Evolutionary conservation across 2,329 filamentous ascomycete species (phyloP).

Genomic region (Lasiodiplodia theobromae): DNA sequence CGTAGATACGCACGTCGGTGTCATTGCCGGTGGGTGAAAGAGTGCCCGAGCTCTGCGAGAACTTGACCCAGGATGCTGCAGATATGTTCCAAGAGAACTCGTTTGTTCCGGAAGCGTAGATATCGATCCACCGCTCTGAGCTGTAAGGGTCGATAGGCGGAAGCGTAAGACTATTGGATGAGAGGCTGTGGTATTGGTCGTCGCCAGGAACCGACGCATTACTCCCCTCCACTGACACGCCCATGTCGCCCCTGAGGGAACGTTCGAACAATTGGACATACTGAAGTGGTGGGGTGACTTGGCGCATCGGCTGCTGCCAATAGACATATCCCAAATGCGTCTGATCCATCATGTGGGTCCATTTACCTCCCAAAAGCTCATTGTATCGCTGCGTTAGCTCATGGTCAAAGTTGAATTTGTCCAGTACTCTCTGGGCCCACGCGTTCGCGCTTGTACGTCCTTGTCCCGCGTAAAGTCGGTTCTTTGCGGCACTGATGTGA

Average conservation of each 20-base stretch:
- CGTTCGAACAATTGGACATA: slow-evolving; percentile 66
- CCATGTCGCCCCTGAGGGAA: slow-evolving; percentile 68
- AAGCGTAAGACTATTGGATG: slow-evolving; percentile 44
- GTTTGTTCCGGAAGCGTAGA: slow-evolving; percentile 43
- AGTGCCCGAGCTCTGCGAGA: slow-evolving; percentile 43
- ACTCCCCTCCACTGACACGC: slow-evolving; percentile 68
- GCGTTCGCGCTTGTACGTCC: slow-evolving; percentile 48
- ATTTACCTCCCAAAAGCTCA: slow-evolving; percentile 46
- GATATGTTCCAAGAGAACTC: slow-evolving; percentile 46
- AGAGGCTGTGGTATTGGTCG: slow-evolving; percentile 65
- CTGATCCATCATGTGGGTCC: slow-evolving; percentile 50
- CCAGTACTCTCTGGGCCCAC: slow-evolving; percentile 46
- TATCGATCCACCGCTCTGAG: slow-evolving; percentile 45
- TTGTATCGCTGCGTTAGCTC: slow-evolving; percentile 46
- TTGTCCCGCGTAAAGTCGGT: slow-evolving; percentile 46
- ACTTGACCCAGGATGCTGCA: slow-evolving; percentile 46
- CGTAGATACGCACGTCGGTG: slow-evolving; percentile 45
- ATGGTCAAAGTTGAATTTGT: slow-evolving; percentile 47
- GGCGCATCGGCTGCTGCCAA: slow-evolving; percentile 75
- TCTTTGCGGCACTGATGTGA: slow-evolving; percentile 46
- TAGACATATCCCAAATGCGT: slow-evolving; percentile 51
- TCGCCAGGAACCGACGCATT: slow-evolving; percentile 74
- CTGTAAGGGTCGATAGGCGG: slow-evolving; percentile 42
- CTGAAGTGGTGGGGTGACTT: slow-evolving; percentile 67
- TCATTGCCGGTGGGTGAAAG: slow-evolving; percentile 39